Conservation (phyloP, 2,329 filamentous ascomycete species). For the Aquanectria penicillioides region DNA sequence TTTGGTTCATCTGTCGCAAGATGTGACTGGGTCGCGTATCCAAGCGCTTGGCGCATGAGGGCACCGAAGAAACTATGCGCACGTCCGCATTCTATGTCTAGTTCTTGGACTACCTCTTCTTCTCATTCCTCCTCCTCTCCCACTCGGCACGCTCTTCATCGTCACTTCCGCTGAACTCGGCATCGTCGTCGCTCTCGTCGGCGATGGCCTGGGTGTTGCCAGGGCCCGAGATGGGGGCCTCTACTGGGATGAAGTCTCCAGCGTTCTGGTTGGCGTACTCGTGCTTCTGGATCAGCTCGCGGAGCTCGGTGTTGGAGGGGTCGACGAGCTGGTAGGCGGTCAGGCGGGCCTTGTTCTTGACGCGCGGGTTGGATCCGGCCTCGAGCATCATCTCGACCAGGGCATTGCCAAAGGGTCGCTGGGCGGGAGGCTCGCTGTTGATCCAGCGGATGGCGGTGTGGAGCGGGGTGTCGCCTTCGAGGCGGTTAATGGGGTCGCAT, state of each 20-base stretch:
- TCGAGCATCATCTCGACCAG: constrained; percentile 85
- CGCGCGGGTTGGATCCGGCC: constrained; percentile 70
- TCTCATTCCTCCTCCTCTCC: constrained; percentile 62
- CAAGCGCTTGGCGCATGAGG: constrained; percentile 19
- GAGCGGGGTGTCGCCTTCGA: constrained; percentile 81
- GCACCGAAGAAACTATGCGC: constrained; percentile 6
- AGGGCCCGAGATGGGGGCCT: constrained; percentile 33
- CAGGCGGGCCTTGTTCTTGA: constrained; percentile 77
- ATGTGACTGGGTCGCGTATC: constrained; percentile 23
- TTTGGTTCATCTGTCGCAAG: constrained; percentile 19
- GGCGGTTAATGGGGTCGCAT: constrained; percentile 79
- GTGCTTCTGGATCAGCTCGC: constrained; percentile 73
- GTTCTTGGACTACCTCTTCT: constrained; percentile 32
- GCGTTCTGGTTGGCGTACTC: constrained; percentile 72
- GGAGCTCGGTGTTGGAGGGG: constrained; percentile 71
- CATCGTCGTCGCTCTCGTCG: constrained; percentile 61
- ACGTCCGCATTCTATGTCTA: constrained; percentile 8
- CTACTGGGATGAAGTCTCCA: constrained; percentile 64
- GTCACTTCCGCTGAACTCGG: constrained; percentile 72
- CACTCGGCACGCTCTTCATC: constrained; percentile 72
- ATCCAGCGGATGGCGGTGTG: constrained; percentile 82
- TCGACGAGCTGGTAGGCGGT: constrained; percentile 79
- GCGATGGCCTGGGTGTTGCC: constrained; percentile 31
- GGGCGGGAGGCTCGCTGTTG: constrained; percentile 72
- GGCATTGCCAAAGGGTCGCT: constrained; percentile 71